Evolutionary conservation across 2,329 filamentous ascomycete genomes (phyloP).

Genomic region (Ilyonectria mors-panacis): DNA sequence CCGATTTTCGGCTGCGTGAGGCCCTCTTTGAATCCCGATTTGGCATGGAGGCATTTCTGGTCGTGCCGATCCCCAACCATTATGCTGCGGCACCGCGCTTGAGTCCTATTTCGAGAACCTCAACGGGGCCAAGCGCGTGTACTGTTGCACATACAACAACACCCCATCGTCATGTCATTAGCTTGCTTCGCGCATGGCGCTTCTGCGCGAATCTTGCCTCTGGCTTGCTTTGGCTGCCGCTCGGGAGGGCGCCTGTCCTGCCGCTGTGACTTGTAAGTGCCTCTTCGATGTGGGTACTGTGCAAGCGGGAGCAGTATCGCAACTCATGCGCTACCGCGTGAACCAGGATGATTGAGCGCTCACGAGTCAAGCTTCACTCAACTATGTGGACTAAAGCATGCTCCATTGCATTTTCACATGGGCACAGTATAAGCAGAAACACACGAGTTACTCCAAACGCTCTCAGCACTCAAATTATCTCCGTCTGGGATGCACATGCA

Average conservation of each 20-base stretch:
- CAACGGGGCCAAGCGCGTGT: constrained; percentile 2
- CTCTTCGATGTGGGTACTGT: not conserved
- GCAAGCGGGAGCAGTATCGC: not conserved
- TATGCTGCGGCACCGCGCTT: constrained; percentile 18
- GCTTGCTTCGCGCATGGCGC: constrained; percentile 4
- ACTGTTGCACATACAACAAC: too few species aligned
- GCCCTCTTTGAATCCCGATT: constrained; percentile 18
- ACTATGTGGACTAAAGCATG: not conserved
- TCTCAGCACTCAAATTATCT: constrained; percentile 27
- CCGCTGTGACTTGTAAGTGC: constrained; percentile 3
- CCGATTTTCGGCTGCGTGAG: constrained; percentile 8
- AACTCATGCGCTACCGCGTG: not conserved
- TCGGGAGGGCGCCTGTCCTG: constrained; percentile 4
- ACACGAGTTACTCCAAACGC: not conserved
- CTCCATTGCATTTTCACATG: not conserved
- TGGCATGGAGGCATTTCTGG: constrained; percentile 3
- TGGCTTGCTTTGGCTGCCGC: constrained; percentile 4
- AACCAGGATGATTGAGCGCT: not conserved
- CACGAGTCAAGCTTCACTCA: not conserved
- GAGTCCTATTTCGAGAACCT: constrained; percentile 20
- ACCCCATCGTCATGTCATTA: not conserved
- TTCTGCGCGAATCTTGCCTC: not conserved
- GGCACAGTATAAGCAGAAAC: not conserved
- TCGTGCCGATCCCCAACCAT: constrained; percentile 2
- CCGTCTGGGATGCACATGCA: constrained; percentile 9